Conservation (phyloP, 257 asterid species). For the Solanum sitiens region DNA sequence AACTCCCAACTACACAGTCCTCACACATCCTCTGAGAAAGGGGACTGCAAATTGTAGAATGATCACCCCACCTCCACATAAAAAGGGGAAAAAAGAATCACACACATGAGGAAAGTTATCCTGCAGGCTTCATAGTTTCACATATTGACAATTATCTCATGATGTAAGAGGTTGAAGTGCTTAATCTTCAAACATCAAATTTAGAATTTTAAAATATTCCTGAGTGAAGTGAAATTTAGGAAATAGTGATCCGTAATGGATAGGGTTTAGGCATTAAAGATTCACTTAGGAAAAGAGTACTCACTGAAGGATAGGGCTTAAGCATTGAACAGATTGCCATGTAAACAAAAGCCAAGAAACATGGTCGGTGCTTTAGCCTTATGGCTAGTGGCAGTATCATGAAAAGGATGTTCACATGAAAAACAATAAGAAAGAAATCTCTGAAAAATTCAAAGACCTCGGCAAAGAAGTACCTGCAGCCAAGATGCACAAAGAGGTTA, state of each 20-base stretch:
- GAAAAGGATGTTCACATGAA: slow-evolving; percentile 82
- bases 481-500: slow-evolving; percentile 8
- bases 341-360: slow-evolving; percentile 86
- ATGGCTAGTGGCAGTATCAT: slow-evolving; percentile 88
- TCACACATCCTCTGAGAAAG: not conserved
- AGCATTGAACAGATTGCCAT: slow-evolving; percentile 81
- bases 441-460: slow-evolving; percentile 98
- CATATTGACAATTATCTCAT: not conserved
- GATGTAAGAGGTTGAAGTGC: not conserved
- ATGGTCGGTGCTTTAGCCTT: slow-evolving; percentile 80
- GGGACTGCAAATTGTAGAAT: not conserved
- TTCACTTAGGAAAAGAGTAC: slow-evolving; percentile 13
- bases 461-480: slow-evolving; percentile 95
- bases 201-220: not conserved
- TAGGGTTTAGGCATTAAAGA: not conserved
- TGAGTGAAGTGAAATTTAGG: not conserved
- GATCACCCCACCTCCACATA: not conserved
- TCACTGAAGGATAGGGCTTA: slow-evolving; percentile 97
- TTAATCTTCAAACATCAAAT: not conserved
- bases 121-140: not conserved
- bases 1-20: not conserved
- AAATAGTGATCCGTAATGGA: not conserved
- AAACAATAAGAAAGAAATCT: slow-evolving; percentile 81
- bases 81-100: not conserved
- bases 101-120: not conserved